These are phyloP conservation scores for Exophiala viscosa DNA, from an alignment of 2,329 filamentous ascomycete genomes.

Conservation along the genomic window DNA sequence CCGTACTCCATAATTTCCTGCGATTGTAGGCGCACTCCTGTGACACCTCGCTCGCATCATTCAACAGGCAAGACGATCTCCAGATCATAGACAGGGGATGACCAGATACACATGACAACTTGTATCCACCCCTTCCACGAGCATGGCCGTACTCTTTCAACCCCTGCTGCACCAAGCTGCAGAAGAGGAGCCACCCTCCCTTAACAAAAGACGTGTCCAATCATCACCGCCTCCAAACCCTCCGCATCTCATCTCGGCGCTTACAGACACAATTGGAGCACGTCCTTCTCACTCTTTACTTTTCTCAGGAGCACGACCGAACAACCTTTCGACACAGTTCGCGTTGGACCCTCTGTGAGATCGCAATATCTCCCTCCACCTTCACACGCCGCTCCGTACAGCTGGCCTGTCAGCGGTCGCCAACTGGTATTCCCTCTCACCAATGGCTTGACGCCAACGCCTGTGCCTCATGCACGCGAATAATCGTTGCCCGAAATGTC, in stretches of 20 bases:
- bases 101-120: no score
- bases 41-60: no score
- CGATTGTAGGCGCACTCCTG: no score
- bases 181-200: neutral
- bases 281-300: constrained; percentile 7
- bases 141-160: neutral
- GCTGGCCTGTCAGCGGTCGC: constrained; percentile 25
- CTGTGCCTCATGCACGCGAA: constrained; percentile 13
- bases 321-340: constrained; percentile 6
- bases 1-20: no score
- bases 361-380: constrained; percentile 5
- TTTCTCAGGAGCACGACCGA: constrained; percentile 4
- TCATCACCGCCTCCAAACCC: neutral
- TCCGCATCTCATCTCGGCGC: constrained; percentile 13
- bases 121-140: no score
- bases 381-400: constrained; percentile 15
- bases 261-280: constrained; percentile 14
- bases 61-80: no score
- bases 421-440: constrained; percentile 19
- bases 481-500: constrained; percentile 21
- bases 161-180: neutral
- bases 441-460: constrained; percentile 11
- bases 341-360: constrained; percentile 12
- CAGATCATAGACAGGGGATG: no score
- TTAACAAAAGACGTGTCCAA: neutral